Percentiles rank a stretch among this genome's conserved stretches.
phyloP scores from a whole-genome alignment of 768 basidiomycete species.

The Auricularia auricula-judae region DNA sequence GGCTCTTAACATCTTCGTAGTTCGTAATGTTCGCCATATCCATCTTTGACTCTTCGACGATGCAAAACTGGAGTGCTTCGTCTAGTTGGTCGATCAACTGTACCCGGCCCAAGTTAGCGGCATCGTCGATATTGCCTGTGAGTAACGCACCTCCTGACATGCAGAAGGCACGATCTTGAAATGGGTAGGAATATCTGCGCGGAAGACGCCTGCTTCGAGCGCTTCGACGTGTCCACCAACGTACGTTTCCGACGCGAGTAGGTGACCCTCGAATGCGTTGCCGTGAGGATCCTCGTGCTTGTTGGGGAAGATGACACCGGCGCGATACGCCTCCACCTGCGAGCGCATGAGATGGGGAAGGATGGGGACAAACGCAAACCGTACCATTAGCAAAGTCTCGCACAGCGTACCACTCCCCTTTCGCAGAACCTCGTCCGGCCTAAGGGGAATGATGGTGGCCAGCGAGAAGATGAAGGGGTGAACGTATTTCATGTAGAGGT shows the following conservation, averaged over 20 bases:
- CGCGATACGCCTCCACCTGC: slow-evolving; percentile 92
- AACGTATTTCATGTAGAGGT: slow-evolving; percentile 99
- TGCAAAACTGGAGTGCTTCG: slow-evolving; percentile 79
- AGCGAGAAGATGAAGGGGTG: slow-evolving; percentile 99
- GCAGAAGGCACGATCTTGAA: slow-evolving; percentile 91
- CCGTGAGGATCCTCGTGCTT: slow-evolving; percentile 88
- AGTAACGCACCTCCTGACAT: slow-evolving; percentile 56
- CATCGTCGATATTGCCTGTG: not conserved
- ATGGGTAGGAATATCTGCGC: slow-evolving; percentile 88
- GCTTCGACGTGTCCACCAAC: slow-evolving; percentile 99
- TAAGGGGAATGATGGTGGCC: slow-evolving; percentile 96
- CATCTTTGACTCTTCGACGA: slow-evolving; percentile 72
- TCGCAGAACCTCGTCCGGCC: slow-evolving; percentile 89
- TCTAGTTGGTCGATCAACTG: slow-evolving; percentile 93
- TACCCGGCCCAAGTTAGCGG: not conserved
- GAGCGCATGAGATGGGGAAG: not conserved
- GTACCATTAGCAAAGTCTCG: slow-evolving; percentile 93
- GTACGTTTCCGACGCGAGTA: slow-evolving; percentile 95
- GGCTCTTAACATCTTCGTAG: slow-evolving; percentile 81
- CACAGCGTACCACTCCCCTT: slow-evolving; percentile 96
- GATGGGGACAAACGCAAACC: slow-evolving; percentile 12
- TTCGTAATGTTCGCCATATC: slow-evolving; percentile 81
- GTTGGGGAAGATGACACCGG: slow-evolving; percentile 94
- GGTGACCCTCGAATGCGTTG: slow-evolving; percentile 89
- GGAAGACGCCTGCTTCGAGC: slow-evolving; percentile 93